These are phyloP conservation scores for Murraya paniculata DNA, from an alignment of 345 rosid genomes.

Conservation along the genomic window DNA sequence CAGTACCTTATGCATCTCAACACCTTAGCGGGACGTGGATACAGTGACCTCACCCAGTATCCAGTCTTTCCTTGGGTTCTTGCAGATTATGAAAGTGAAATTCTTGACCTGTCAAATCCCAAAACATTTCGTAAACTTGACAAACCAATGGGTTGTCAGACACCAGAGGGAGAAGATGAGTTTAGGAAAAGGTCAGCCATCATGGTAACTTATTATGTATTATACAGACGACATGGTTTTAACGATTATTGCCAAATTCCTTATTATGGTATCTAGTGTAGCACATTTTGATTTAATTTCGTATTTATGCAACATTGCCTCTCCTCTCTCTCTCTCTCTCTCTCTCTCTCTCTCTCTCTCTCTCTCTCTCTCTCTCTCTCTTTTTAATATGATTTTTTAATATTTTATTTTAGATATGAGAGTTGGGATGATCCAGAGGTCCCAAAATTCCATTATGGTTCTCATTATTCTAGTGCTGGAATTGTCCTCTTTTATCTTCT, in stretches of 20 bases:
- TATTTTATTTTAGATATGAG: slow-evolving; percentile 65
- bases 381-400: slow-evolving; percentile 7
- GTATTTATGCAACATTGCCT: neutral
- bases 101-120: slow-evolving; percentile 79
- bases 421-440: slow-evolving; percentile 99
- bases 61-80: slow-evolving; percentile 99
- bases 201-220: neutral
- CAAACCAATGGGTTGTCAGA: slow-evolving; percentile 99
- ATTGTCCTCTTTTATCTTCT: slow-evolving; percentile 97
- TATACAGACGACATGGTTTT: neutral
- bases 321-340: neutral
- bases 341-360: neutral
- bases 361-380: neutral
- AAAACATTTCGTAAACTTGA: slow-evolving; percentile 87
- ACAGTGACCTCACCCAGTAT: slow-evolving; percentile 98
- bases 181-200: slow-evolving; percentile 82
- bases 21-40: slow-evolving; percentile 98
- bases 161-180: slow-evolving; percentile 93
- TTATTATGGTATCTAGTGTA: neutral
- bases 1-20: slow-evolving; percentile 99
- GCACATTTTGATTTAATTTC: slow-evolving; percentile 1
- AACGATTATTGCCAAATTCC: neutral
- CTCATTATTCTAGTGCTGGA: slow-evolving; percentile 99
- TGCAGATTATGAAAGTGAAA: slow-evolving; percentile 90
- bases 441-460: slow-evolving; percentile 98